phyloP scores from a whole-genome alignment of 176 grass and related monocot genomes.

The Panicum miliaceum region DNA sequence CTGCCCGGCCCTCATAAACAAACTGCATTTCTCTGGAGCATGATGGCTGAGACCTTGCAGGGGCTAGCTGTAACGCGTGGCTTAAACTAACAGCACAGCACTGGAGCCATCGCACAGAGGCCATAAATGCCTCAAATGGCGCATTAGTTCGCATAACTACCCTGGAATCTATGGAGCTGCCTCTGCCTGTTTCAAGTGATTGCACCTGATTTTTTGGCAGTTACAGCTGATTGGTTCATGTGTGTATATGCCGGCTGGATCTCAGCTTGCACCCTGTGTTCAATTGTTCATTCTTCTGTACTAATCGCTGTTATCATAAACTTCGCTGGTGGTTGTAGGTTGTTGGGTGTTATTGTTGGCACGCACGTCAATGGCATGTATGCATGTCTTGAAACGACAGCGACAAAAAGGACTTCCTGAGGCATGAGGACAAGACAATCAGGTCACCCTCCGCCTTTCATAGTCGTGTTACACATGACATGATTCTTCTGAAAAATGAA shows the following conservation, averaged over 20 bases:
- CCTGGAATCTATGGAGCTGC: background rate
- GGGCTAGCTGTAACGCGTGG: background rate
- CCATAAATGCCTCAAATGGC: slow-evolving; percentile 18
- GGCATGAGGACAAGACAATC: background rate
- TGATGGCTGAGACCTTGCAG: slow-evolving; percentile 13
- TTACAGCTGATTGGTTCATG: background rate
- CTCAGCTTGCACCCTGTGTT: background rate
- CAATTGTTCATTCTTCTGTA: background rate
- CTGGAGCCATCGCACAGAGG: background rate
- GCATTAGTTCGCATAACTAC: background rate
- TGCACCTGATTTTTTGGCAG: background rate
- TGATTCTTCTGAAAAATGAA: background rate
- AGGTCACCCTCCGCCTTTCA: background rate
- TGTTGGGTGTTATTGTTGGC: background rate
- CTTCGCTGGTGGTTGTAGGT: background rate
- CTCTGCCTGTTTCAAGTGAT: background rate
- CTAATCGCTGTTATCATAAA: background rate
- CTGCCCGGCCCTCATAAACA: slow-evolving; percentile 27
- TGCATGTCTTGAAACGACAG: background rate
- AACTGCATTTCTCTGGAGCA: slow-evolving; percentile 10
- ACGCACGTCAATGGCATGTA: background rate
- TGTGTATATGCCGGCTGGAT: background rate
- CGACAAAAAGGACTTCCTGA: background rate
- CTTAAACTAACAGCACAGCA: background rate
- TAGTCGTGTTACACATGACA: background rate